These are phyloP conservation scores for Arthrinium phaeospermum DNA, from an alignment of 2,329 filamentous ascomycete species.

Conservation along the genomic window DNA sequence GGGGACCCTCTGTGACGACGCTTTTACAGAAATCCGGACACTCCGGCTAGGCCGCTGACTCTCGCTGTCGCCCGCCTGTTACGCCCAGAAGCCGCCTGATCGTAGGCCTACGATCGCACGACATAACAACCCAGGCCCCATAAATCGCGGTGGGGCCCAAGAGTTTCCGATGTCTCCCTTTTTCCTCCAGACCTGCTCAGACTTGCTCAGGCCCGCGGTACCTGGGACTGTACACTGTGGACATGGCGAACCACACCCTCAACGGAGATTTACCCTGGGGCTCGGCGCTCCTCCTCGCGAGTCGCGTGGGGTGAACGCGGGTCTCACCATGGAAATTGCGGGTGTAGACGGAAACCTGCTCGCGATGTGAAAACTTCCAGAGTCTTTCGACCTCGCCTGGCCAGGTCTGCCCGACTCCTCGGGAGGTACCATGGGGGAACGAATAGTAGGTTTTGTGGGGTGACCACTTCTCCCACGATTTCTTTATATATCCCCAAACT, in stretches of 20 bases:
- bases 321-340: constrained; percentile 18
- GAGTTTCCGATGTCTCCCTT: constrained; percentile 13
- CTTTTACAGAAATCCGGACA: background rate
- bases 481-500: constrained; percentile 19
- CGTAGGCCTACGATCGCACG: constrained; percentile 10
- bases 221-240: background rate
- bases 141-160: constrained; percentile 8
- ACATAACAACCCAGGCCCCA: background rate
- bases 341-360: constrained; percentile 15
- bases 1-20: constrained; percentile 7
- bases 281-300: constrained; percentile 6
- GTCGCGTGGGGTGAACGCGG: constrained; percentile 12
- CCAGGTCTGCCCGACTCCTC: constrained; percentile 14
- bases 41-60: constrained; percentile 14
- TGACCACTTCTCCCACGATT: constrained; percentile 18
- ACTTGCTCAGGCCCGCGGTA: too few relatives aligned
- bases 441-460: background rate
- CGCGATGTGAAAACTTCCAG: constrained; percentile 8
- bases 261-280: constrained; percentile 13
- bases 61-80: background rate
- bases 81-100: constrained; percentile 3
- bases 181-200: constrained; percentile 5
- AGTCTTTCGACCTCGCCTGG: constrained; percentile 7
- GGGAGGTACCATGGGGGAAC: constrained; percentile 16
- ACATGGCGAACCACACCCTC: constrained; percentile 2